Evolutionary conservation across 768 basidiomycete species (phyloP), one percentile per base, ranked within the genome.

Genomic region (Grammothele lineata): DNA sequence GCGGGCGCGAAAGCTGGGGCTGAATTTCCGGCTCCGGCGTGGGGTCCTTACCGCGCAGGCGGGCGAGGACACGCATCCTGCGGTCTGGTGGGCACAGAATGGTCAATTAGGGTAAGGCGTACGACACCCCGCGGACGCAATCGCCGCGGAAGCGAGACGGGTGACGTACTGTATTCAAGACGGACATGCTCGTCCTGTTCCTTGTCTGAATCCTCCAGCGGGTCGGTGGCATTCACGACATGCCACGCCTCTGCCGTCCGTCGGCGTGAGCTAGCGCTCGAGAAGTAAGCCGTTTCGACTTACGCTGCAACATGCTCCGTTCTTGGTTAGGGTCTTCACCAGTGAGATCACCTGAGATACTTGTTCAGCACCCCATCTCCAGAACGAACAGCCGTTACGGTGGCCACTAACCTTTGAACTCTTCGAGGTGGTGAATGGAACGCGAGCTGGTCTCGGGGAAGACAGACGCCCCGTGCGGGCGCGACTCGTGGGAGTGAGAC

Each of bases 141-240:
- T n/a, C n/a, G n/a, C n/a, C n/a, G n/a, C n/a, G 11, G 14, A 40
- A 19, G 17, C 11, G 37, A 11, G 40, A 47, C 11, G 15, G 18
- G 17, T 37, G 21, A 61, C 84, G 58, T 57, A 85, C 87, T 70
- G 57, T 87, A 87, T 55, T 90, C 86, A 40, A 72, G 60, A 35
- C 77, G 73, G 37, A 76, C 69, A 53, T 85, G 69, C 47, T 85
- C 80, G 48, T 87, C 83, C 45, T 71, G 64, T 57, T 90, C 87
- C 32, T 84, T 83, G 54, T 89, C 87, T 11, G 87, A 87, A 66
- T 87, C 85, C 11, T 66, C 69, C 14, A 88, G 67, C 14, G 86
- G 83, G 58, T 89, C 85, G 27, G 73, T 72, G 22, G 74, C 77
- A 32, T 72, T 73, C 23, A 81, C 73, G 25, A 78, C 66, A 56